Percentiles rank a stretch among this genome's conserved stretches.
phyloP scores from a whole-genome alignment of 2,329 filamentous ascomycete genomes.

The Atkinsonella hypoxylon region DNA sequence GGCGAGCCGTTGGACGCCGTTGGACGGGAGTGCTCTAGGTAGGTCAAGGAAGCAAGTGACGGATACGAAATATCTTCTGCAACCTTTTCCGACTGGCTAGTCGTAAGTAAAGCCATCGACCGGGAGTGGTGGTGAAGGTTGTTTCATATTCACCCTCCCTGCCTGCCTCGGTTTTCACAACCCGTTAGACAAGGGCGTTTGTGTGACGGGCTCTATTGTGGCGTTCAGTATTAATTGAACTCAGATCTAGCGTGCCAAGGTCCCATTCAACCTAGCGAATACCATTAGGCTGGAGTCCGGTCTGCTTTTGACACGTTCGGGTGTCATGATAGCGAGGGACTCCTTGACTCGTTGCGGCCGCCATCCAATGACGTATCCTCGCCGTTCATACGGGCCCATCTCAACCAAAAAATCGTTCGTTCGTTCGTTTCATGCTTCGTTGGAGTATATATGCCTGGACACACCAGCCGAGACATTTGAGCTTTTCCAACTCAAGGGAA shows the following conservation, averaged over 20 bases:
- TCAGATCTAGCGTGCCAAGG: background rate
- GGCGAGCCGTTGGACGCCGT: too few relatives aligned
- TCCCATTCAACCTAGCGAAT: background rate
- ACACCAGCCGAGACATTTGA: background rate
- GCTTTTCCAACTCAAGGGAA: background rate
- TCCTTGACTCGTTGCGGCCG: background rate
- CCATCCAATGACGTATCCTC: background rate
- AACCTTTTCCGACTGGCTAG: background rate
- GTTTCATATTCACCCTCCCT: background rate
- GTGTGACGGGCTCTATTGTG: background rate
- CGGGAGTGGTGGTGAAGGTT: too few relatives aligned
- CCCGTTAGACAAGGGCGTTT: background rate
- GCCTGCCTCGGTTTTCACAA: background rate
- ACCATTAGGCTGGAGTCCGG: too few relatives aligned
- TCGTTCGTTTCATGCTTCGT: background rate
- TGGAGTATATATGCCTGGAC: background rate
- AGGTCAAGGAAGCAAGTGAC: too few relatives aligned
- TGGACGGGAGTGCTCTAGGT: too few relatives aligned
- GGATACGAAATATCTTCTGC: too few relatives aligned
- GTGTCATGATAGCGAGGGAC: background rate
- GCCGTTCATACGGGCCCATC: background rate
- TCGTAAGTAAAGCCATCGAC: background rate
- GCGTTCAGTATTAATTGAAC: background rate
- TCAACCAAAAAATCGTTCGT: background rate
- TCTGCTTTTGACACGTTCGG: too few relatives aligned